A percentile compares a stretch with the other conserved stretches of the same genome.
phyloP scores from a whole-genome alignment of 495 filamentous ascomycete genomes.

The Aspergillus sparsus region DNA sequence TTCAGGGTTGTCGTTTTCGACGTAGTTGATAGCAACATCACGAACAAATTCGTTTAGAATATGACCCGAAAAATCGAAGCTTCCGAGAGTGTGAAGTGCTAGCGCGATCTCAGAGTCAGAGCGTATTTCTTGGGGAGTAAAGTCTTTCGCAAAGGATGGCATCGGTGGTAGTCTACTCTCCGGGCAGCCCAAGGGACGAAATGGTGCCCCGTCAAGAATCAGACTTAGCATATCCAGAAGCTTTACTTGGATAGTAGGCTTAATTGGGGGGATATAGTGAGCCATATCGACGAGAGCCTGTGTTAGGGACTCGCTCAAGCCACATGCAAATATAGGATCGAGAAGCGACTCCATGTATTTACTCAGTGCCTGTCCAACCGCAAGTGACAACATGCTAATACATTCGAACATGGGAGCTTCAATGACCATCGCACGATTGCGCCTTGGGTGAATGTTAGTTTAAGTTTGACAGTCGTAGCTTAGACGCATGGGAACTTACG shows the following conservation, averaged over 20 bases:
- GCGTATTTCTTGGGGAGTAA: conserved; percentile 65
- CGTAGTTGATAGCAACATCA: conserved; percentile 96
- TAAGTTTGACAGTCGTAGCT: neutral
- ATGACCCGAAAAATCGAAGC: conserved; percentile 94
- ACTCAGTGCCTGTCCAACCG: conserved; percentile 93
- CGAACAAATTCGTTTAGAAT: conserved; percentile 97
- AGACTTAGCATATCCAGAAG: conserved; percentile 93
- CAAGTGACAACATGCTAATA: conserved; percentile 92
- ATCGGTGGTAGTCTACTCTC: conserved; percentile 64
- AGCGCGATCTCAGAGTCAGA: conserved; percentile 87
- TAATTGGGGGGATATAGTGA: conserved; percentile 95
- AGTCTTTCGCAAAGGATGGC: conserved; percentile 82
- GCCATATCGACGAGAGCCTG: conserved; percentile 98
- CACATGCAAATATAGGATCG: conserved; percentile 95
- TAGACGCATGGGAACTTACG: conserved; percentile 41
- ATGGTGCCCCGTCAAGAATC: conserved; percentile 87
- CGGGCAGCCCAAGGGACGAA: conserved; percentile 87
- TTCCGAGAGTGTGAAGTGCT: conserved; percentile 88
- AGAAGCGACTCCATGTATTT: conserved; percentile 97
- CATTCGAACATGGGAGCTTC: conserved; percentile 95
- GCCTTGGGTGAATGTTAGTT: conserved; percentile 44
- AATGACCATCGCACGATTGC: conserved; percentile 68
- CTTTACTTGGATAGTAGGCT: conserved; percentile 87
- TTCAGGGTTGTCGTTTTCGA: conserved; percentile 90
- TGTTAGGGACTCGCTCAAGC: conserved; percentile 85